Percentiles rank a stretch among this genome's conserved stretches.
These are phyloP conservation scores for Saitozyma podzolica DNA, from an alignment of 768 basidiomycete species.

Conservation along the genomic window DNA sequence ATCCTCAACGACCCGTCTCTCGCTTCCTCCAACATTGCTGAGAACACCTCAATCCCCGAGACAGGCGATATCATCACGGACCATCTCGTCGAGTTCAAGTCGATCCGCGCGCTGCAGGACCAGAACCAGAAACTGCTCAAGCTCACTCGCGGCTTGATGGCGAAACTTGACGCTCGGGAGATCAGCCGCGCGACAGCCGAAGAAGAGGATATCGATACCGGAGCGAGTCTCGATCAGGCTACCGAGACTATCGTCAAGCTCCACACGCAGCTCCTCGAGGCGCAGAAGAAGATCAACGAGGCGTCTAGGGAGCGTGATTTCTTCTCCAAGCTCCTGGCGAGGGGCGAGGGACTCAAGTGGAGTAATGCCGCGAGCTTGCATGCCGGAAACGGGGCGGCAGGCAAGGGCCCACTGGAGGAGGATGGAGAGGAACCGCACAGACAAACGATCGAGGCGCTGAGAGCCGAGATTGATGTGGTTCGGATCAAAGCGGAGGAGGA, in stretches of 20 bases:
- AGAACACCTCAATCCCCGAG: slow-evolving; percentile 18
- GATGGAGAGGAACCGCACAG: slow-evolving; percentile 20
- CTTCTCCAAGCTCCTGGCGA: slow-evolving; percentile 68
- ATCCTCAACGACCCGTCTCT: slow-evolving; percentile 81
- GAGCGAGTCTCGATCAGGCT: slow-evolving; percentile 79
- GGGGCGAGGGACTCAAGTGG: slow-evolving; percentile 56
- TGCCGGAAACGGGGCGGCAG: slow-evolving; percentile 1
- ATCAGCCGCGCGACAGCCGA: slow-evolving; percentile 37
- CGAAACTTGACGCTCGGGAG: slow-evolving; percentile 82
- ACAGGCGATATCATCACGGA: slow-evolving; percentile 77
- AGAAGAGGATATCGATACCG: slow-evolving; percentile 40
- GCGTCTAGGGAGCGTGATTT: slow-evolving; percentile 85
- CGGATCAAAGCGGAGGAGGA: slow-evolving; percentile 79
- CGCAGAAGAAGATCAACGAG: slow-evolving; percentile 73
- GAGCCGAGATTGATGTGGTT: slow-evolving; percentile 78
- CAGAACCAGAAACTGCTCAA: slow-evolving; percentile 88
- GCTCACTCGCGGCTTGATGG: slow-evolving; percentile 77
- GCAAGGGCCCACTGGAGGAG: slow-evolving; percentile 23
- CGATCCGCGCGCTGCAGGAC: slow-evolving; percentile 74
- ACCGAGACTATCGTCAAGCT: slow-evolving; percentile 80
- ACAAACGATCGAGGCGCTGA: slow-evolving; percentile 63
- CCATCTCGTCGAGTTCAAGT: slow-evolving; percentile 81
- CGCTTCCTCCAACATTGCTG: slow-evolving; percentile 59
- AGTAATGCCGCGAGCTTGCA: not conserved
- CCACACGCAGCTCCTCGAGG: slow-evolving; percentile 69